phyloP scores from a whole-genome alignment of 495 filamentous ascomycete genomes.

The Chaetomidium leptoderma region DNA sequence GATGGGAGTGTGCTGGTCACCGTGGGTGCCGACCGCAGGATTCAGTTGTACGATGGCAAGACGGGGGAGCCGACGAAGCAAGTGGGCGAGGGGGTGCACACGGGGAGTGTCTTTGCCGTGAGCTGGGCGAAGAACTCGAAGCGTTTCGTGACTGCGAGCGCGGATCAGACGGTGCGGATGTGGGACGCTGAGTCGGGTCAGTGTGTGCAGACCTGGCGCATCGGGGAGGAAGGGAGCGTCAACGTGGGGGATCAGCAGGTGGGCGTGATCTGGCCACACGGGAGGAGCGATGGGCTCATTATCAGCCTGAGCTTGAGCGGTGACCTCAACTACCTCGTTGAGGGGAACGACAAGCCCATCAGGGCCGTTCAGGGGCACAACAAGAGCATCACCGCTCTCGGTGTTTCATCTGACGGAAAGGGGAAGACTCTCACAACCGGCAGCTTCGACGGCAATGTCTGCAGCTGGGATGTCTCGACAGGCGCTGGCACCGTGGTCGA shows the following conservation, averaged over 20 bases:
- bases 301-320: constrained; percentile 85
- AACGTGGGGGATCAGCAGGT: constrained; percentile 85
- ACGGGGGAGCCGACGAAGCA: constrained; percentile 75
- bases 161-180: constrained; percentile 84
- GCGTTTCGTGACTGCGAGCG: constrained; percentile 83
- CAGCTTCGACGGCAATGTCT: constrained; percentile 83
- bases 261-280: constrained; percentile 86
- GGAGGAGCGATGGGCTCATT: constrained; percentile 75
- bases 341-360: constrained; percentile 62
- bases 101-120: constrained; percentile 85
- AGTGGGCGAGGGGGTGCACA: constrained; percentile 78
- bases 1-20: constrained; percentile 80
- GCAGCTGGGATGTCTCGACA: constrained; percentile 68
- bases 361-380: constrained; percentile 86
- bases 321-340: constrained; percentile 81
- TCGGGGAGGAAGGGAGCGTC: constrained; percentile 74
- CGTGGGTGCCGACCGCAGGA: constrained; percentile 81
- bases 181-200: constrained; percentile 84
- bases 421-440: constrained; percentile 72
- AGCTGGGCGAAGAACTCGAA: constrained; percentile 89
- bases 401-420: constrained; percentile 44
- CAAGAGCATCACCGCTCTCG: constrained; percentile 79
- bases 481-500: constrained; percentile 66
- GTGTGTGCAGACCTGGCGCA: constrained; percentile 71
- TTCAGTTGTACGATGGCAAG: constrained; percentile 93